Base-by-base conservation (phyloP, 495 filamentous ascomycete genomes). In the Neohortaea acidophila region DNA sequence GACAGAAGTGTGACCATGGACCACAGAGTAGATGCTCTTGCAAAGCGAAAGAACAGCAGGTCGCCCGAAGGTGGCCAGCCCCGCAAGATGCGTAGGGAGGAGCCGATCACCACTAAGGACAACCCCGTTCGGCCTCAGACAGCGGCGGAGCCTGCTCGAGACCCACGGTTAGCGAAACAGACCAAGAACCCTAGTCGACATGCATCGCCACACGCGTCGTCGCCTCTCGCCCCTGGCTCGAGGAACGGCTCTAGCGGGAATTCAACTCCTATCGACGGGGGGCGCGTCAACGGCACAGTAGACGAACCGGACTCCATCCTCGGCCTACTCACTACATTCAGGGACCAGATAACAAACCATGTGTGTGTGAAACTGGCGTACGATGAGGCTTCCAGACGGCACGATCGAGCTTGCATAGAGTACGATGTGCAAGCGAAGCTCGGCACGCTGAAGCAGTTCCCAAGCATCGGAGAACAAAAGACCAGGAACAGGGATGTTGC, bases 41-140 rank as follows among this genome's bases (percentile, higher is more conserved):
- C 10, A 2, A 43, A 43, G 18, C 15, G 40, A 12, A 4, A 4
- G 5, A 22, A 21, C n/a, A 44, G 41, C 32, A 13, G 34, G 4
- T 44, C 41, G 14, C 41, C 41, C 7, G 41, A 38, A 22, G 25
- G 25, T 21, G 41, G 4, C 10, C 20, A 13, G 21, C 12, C 17
- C 11, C 35, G 33, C 3, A 44, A 44, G 34, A 5, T 20, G 38
- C 10, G 2, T 6, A 15, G 27, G 26, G 11, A 3, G 14, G 33
- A 18, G 10, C 38, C 38, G 12, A n/a, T n/a, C n/a, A n/a, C n/a
- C n/a, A n/a, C n/a, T n/a, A n/a, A n/a, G n/a, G n/a, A n/a, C n/a
- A n/a, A n/a, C n/a, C n/a, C n/a, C n/a, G n/a, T n/a, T n/a, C n/a
- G n/a, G n/a, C n/a, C n/a, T n/a, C n/a, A n/a, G n/a, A n/a, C n/a